Conservation (phyloP, 108 stramenopile species). For the Cyclotella distinguenda region DNA sequence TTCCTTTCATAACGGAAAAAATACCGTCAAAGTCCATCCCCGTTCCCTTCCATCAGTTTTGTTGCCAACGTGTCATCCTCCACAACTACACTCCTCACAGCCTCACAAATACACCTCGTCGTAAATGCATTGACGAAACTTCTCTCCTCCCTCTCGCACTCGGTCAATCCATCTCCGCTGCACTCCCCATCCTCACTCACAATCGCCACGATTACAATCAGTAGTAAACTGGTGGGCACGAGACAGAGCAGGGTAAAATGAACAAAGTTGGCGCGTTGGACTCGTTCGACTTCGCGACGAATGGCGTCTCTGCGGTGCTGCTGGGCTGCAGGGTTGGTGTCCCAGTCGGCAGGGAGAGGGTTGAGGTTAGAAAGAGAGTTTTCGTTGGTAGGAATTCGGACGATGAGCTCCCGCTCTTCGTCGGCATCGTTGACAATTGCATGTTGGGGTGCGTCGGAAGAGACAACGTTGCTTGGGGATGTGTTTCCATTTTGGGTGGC, state of each 20-base stretch:
- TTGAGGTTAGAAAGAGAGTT: neutral
- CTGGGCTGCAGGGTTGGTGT: slow-evolving; percentile 4
- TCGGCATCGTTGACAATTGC: neutral
- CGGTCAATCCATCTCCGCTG: slow-evolving; percentile 37
- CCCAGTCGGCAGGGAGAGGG: no score
- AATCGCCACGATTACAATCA: slow-evolving; percentile 76
- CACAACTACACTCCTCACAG: slow-evolving; percentile 43
- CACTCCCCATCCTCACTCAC: slow-evolving; percentile 70
- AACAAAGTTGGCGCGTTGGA: slow-evolving; percentile 76
- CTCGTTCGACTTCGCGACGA: slow-evolving; percentile 49
- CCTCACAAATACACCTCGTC: slow-evolving; percentile 81
- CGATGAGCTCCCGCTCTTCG: no score
- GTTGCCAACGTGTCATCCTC: slow-evolving; percentile 1
- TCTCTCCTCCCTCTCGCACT: slow-evolving; percentile 63
- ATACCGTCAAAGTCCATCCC: neutral
- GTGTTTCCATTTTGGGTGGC: neutral
- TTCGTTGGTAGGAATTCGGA: neutral
- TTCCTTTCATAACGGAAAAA: no score
- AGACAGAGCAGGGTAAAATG: slow-evolving; percentile 79
- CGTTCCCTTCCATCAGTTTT: neutral
- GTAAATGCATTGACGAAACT: slow-evolving; percentile 89
- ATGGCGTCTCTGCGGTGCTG: slow-evolving; percentile 30
- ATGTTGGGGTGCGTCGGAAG: neutral
- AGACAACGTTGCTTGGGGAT: neutral
- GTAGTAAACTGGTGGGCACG: slow-evolving; percentile 72